Base-by-base conservation (phyloP, 1,284 basidiomycete genomes). In the Cystobasidium pallidum region DNA sequence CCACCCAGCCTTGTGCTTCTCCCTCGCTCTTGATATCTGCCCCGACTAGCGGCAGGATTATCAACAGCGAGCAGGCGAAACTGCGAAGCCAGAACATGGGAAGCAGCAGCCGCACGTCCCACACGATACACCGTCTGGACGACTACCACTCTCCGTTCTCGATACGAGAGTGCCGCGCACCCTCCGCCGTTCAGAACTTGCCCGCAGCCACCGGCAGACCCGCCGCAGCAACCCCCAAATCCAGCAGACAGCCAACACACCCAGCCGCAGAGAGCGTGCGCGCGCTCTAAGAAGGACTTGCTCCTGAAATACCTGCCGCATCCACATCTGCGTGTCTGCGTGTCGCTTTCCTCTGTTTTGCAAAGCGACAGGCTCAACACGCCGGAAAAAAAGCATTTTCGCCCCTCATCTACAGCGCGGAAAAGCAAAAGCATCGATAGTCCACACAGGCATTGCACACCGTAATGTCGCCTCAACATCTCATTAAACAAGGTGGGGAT, bases 261-360 rank as follows among this genome's bases (percentile, higher is more conserved):
- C 10, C 58, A 34, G 58, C 58, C 58, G 58, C 58, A 36, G 34
- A 36, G 34, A 43, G 58, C 58, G 58, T 61, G 58, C 58, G 58
- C 58, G 58, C n/a, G 36, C 58, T 61, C 24, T 51, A 51, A 26
- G 49, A 26, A 26, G 24, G 24, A 24, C 24, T 26, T 26, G 24
- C 43, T 17, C 3, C 43, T 45, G 11, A 17, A n/a, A 15, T 45
- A 11, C 15, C 43, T 3, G 3, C 43, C 17, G 10, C 49, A n/a
- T 11, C 19, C 24, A 21, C n/a, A 51, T 26, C 26, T 26, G 11
- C 47, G 8, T 51, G n/a, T n/a, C n/a, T 26, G 30, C 51, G 26
- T 19, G 26, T 32, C 30, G 10, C 13, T 15, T 11, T 26, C 13
- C 10, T 10, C 30, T 26, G 15, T 54, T 10, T 2, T 8, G 1